These are phyloP conservation scores for Camellia granthamiana DNA, from an alignment of 148 eudicot genomes.

Conservation along the genomic window DNA sequence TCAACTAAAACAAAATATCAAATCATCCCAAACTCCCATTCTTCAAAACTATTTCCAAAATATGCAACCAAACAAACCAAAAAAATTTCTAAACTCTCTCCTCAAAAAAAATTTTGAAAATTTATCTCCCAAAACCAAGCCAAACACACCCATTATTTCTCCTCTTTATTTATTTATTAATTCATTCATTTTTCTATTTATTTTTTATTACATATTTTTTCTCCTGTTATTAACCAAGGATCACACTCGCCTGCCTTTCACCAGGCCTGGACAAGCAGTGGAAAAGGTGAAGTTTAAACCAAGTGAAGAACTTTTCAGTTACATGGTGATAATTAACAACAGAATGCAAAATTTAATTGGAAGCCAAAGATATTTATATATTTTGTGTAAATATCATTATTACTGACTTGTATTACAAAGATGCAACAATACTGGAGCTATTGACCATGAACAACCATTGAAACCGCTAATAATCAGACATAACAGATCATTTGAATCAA, in stretches of 20 bases:
- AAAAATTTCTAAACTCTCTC: too few relatives aligned
- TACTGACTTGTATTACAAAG: background rate
- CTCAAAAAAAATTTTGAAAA: too few relatives aligned
- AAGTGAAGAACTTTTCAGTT: background rate
- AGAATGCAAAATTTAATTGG: background rate
- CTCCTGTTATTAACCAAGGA: background rate
- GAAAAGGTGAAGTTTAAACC: background rate
- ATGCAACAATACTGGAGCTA: background rate
- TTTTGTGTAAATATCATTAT: background rate
- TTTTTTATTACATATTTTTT: background rate
- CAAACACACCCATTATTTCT: background rate
- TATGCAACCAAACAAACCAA: too few relatives aligned
- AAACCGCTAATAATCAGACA: background rate
- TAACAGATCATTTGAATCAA: slow-evolving; percentile 4
- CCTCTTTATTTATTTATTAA: background rate
- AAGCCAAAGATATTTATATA: background rate
- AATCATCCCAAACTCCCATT: too few relatives aligned
- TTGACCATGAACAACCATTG: background rate
- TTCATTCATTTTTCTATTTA: background rate
- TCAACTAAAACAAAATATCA: too few relatives aligned
- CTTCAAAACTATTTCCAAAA: too few relatives aligned
- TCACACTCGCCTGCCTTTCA: background rate
- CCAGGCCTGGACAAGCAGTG: background rate
- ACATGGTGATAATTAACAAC: background rate
- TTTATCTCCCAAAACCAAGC: too few relatives aligned